Evolutionary conservation across 495 filamentous ascomycete species (phyloP).

Genomic region (Usnea hakonensis): DNA sequence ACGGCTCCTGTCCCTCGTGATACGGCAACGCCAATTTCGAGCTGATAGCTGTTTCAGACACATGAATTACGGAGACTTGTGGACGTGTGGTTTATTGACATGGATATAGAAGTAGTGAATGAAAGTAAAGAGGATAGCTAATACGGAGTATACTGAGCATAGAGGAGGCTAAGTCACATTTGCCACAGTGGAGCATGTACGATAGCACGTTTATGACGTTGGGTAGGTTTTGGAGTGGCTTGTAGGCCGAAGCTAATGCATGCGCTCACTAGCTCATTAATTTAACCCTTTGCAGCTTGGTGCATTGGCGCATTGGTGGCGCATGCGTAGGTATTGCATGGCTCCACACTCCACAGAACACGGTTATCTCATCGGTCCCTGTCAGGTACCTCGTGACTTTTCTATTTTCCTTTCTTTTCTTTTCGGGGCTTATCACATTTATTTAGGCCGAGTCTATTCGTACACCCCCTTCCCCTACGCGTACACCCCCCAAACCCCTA

Average conservation of each 20-base stretch:
- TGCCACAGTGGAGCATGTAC: too few relatives aligned
- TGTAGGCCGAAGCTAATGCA: background rate
- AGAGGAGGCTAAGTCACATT: too few relatives aligned
- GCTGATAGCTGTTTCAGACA: conserved; percentile 26
- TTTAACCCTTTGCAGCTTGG: background rate
- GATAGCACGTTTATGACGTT: too few relatives aligned
- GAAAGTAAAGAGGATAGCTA: background rate
- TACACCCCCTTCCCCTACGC: too few relatives aligned
- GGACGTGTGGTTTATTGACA: conserved; percentile 47
- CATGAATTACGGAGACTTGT: conserved; percentile 49
- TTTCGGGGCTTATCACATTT: too few relatives aligned
- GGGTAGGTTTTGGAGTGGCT: too few relatives aligned
- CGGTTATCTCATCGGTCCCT: background rate
- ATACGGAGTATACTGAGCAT: background rate
- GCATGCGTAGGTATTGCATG: too few relatives aligned
- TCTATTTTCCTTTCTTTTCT: background rate
- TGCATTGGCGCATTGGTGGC: background rate
- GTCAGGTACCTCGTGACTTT: background rate
- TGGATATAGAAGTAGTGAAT: conserved; percentile 28
- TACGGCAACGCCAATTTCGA: background rate
- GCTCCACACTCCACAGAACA: too few relatives aligned
- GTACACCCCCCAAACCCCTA: too few relatives aligned
- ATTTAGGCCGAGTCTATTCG: too few relatives aligned
- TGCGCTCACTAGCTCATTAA: background rate
- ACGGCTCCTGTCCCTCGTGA: background rate